A percentile compares a stretch with the other conserved stretches of the same genome.
Conservation (phyloP, 176 grass and related monocot species). For the Bothriochloa decipiens region DNA sequence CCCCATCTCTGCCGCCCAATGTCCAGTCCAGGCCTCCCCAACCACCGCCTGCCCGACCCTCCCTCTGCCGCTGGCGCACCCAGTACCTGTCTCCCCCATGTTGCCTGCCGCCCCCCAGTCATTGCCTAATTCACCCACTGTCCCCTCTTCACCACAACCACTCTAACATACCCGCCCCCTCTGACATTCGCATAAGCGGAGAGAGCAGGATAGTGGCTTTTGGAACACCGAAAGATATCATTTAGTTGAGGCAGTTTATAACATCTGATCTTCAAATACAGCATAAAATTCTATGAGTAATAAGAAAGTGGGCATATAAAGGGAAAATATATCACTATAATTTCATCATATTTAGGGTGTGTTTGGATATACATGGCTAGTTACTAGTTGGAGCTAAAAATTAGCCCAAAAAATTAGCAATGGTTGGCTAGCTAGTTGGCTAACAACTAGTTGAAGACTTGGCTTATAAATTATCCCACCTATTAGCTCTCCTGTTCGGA, state of each 20-base stretch:
- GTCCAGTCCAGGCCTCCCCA: background rate
- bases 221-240: background rate
- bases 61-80: too few species aligned
- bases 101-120: background rate
- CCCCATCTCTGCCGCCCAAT: background rate
- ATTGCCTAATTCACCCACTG: background rate
- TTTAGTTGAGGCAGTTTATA: background rate
- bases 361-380: background rate
- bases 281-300: background rate
- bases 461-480: too few species aligned
- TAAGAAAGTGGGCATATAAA: constrained; percentile 14
- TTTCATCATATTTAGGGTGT: too few species aligned
- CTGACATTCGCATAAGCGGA: background rate
- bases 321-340: too few species aligned
- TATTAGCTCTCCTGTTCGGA: too few species aligned
- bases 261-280: background rate
- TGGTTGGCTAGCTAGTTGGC: too few species aligned
- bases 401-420: background rate
- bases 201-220: background rate
- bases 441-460: too few species aligned
- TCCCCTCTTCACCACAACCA: background rate
- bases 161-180: too few species aligned
- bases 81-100: too few species aligned
- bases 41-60: too few species aligned
- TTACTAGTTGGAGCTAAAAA: too few species aligned